Evolutionary conservation across 176 grass and related monocot genomes (phyloP), one percentile per base, ranked within the genome.

Genomic region (Avena insularis): DNA sequence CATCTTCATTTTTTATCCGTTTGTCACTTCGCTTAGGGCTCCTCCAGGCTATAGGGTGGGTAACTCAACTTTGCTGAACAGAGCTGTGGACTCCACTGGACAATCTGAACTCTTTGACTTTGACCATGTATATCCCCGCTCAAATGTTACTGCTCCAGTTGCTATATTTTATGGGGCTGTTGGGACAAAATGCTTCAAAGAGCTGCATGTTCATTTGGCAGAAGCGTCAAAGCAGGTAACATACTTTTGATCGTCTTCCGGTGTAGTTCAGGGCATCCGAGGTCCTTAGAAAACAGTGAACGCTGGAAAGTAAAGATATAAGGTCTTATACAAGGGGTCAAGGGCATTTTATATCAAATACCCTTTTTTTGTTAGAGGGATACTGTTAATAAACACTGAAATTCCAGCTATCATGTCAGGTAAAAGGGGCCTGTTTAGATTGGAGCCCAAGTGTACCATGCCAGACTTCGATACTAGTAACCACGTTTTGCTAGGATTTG

Each of bases 131-230:
- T 96, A 96, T 86, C 87, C 83, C 82, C 82, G 67, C 12, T 88
- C 90, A 72, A 96, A 91, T 83, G 79, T 85, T 86, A 82, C 77
- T 50, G 83, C 86, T 80, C 90, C 92, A 62, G 71, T 92, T 90
- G 87, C 87, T 92, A 86, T 96, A 90, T 71, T 98, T 80, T 98
- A 96, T 85, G 97, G 97, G 25, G 92, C 94, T 91, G 63, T 96
- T 71, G 97, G 97, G 71, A 98, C 97, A 88, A 93, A 96, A 88
- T 98, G 97, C 80, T 98, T 98, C 78, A 91, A 81, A 93, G 94
- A 91, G 48, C 81, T 98, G 79, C 97, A 98, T 93, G 74, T 56
- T 88, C 84, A 94, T 48, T 61, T 98, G 80, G 77, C 71, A 77
- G 90, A 98, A 85, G 87, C 92, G 58, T 98, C 94, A 87, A 91